These are phyloP conservation scores for Solanum dulcamara DNA, from an alignment of 257 asterid genomes.

Conservation along the genomic window DNA sequence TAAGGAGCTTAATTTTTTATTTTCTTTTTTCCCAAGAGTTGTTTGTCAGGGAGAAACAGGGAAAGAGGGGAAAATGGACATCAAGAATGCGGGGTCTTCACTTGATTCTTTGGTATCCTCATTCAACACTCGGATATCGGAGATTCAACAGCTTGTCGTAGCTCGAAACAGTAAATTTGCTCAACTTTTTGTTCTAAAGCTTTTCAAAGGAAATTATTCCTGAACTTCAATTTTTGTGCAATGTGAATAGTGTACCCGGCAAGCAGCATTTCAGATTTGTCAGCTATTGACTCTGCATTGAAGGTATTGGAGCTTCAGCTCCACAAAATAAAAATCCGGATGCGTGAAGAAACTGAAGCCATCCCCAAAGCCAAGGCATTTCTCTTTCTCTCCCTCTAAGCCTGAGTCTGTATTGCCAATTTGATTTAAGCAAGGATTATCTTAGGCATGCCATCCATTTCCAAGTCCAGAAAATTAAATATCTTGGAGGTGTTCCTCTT, in stretches of 20 bases:
- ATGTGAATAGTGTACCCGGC: conserved; percentile 64
- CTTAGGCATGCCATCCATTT: not conserved
- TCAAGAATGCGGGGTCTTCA: conserved; percentile 67
- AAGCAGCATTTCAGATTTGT: conserved; percentile 59
- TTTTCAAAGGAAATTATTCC: not conserved
- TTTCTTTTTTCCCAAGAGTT: not conserved
- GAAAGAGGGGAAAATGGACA: conserved; percentile 33
- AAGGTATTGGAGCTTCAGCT: conserved; percentile 90
- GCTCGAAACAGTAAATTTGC: conserved; percentile 73
- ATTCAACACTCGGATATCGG: conserved; percentile 71
- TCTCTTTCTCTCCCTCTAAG: not conserved
- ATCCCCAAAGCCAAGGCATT: conserved; percentile 84
- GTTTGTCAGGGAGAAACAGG: not conserved
- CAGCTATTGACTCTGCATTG: conserved; percentile 62
- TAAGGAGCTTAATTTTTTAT: not conserved
- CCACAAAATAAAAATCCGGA: conserved; percentile 51
- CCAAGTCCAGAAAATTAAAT: not conserved
- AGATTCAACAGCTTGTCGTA: conserved; percentile 77
- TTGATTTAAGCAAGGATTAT: not conserved
- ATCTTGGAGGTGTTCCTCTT: not conserved
- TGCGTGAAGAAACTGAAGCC: conserved; percentile 74
- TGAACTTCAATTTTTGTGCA: not conserved
- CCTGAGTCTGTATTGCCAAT: not conserved
- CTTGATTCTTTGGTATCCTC: conserved; percentile 63
- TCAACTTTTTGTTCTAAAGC: not conserved